Evolutionary conservation across 148 eudicot species (phyloP), one percentile per base, ranked within the genome.

Genomic region (Arctostaphylos glauca): DNA sequence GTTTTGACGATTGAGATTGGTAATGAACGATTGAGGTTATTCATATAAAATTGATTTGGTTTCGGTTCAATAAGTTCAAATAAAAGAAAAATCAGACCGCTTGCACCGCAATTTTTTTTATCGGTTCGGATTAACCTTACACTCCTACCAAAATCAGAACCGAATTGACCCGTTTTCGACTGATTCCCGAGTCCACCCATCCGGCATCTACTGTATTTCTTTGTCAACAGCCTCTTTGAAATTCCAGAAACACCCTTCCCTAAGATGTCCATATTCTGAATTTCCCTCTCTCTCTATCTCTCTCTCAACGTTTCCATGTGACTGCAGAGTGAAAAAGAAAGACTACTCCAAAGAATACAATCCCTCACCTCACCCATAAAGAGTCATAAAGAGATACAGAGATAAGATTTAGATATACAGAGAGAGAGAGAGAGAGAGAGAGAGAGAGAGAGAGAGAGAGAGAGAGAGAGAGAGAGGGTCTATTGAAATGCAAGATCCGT

Each of bases 401-500:
- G 8, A 62, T 19, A 56, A 59, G 7, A 60, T 60, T 5, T 7
- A 21, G 3, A 60, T 47, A 48, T 13, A 70, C 10, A 1, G 10
- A 72, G 2, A n/a, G 21, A 73, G 62, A 71, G 38, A 31, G 38
- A 31, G 38, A 31, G 55, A 64, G 0, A 46, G 18, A 0, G 48
- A n/a, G 46, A 74, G n/a, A 55, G 64, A 56, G 6, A 60, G 8
- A 14, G 38, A 62, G 13, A 58, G 74, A 64, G 53, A 54, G 49
- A 52, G 62, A 4, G 1, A 10, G 64, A 70, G 3, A 46, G 78
- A 79, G 76, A 5, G 25, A 3, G 38, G 60, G 47, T 66, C 23
- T 12, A 55, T 38, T 6, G n/a, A 81, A 60, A 84, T 84, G 86
- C 84, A 84, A 76, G 86, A 84, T 81, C 86, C 84, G 43, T 15